Base-by-base conservation (phyloP, 2,329 filamentous ascomycete genomes). In the Colletotrichum agaves region DNA sequence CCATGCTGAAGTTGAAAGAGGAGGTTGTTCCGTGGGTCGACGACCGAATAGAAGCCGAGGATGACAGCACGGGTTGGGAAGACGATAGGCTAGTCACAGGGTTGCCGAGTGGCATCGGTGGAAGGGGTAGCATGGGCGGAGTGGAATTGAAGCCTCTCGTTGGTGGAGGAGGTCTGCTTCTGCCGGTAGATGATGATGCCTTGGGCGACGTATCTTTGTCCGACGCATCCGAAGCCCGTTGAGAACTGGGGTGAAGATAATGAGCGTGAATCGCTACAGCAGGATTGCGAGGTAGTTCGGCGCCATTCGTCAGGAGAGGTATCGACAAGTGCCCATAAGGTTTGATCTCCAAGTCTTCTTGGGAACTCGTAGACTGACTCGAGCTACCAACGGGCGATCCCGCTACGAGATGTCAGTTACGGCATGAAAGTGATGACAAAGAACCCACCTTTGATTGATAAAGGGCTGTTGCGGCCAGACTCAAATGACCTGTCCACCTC, bases 281-380 rank as follows among this genome's bases (percentile, higher is more conserved):
- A n/a, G 66, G 19, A 35, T 56, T 65, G 27, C 43, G 66, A 19
- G 23, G 15, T 7, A 10, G 17, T 31, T 61, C 41, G 15, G 31
- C 46, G 46, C 55, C 44, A 8, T 23, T 46, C 21, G 56, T 37
- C 39, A 37, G 58, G 13, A 53, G 41, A 15, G 61, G 62, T 44
- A 69, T 71, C 19, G 66, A 49, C 13, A 46, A 23, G 56, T 73
- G 72, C 27, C 71, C 73, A 17, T 65, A 61, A 2, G 74, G 71
- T 61, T 74, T 78, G 73, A 82, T 81, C 71, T 82, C 80, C 43
- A 81, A 71, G 39, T 78, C 80, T 44, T 81, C 80, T 57, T 78
- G 75, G 12, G 81, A 81, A 71, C 76, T 79, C 55, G 73, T 77
- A 15, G 79, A 82, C 56, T 75, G 76, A 63, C 74, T 74, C 15